Evolutionary conservation across 495 filamentous ascomycete genomes (phyloP).

Genomic region (Penicillium steckii): DNA sequence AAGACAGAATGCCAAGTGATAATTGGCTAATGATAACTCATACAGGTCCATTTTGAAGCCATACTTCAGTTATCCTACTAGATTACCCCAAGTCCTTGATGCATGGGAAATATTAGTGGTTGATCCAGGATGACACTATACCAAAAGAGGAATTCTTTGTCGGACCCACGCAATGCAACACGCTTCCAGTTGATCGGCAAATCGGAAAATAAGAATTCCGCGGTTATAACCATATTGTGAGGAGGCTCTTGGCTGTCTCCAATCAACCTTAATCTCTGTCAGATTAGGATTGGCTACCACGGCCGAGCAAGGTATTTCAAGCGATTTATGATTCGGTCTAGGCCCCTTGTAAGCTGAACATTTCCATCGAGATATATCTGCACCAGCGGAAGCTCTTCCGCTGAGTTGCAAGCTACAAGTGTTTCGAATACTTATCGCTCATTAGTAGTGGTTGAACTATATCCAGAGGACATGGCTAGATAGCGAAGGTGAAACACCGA

Average conservation of each 20-base stretch:
- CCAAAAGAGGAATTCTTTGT: constrained; percentile 32
- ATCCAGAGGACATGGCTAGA: too few species aligned
- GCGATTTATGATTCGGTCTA: not conserved
- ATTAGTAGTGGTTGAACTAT: too few species aligned
- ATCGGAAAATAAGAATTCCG: not conserved
- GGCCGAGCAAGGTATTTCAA: not conserved
- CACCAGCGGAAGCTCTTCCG: too few species aligned
- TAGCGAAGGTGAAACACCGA: too few species aligned
- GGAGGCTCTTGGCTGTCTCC: not conserved
- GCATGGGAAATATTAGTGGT: constrained; percentile 7
- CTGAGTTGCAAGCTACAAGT: too few species aligned
- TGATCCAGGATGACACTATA: constrained; percentile 6
- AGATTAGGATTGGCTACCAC: not conserved
- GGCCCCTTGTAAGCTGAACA: not conserved
- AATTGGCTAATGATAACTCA: not conserved
- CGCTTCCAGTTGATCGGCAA: not conserved
- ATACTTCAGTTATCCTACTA: not conserved
- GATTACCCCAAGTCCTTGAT: not conserved
- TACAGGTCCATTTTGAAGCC: constrained; percentile 2
- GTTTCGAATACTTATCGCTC: too few species aligned
- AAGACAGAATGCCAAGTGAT: not conserved
- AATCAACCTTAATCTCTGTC: not conserved
- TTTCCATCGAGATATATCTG: too few species aligned
- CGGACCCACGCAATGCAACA: constrained; percentile 21
- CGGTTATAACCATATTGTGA: not conserved